Percentiles rank a stretch among this genome's conserved stretches.
These are phyloP conservation scores for Neoarthrinium moseri DNA, from an alignment of 2,329 filamentous ascomycete species.

Conservation along the genomic window DNA sequence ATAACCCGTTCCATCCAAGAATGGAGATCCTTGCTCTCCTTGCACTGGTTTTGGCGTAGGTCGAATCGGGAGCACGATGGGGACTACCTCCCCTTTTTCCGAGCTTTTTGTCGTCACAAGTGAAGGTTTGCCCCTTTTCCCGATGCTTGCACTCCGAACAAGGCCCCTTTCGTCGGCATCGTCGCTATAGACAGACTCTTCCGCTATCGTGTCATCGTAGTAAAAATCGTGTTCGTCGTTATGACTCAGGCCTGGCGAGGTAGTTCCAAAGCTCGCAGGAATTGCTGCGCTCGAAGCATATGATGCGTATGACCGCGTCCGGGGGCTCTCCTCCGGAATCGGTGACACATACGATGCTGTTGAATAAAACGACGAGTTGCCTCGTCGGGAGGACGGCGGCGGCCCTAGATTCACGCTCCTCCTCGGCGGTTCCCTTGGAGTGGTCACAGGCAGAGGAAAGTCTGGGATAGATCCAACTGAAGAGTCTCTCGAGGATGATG, in stretches of 20 bases:
- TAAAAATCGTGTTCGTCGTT: slow-evolving; percentile 49
- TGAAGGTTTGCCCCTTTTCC: slow-evolving; percentile 58
- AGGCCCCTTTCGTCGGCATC: slow-evolving; percentile 55
- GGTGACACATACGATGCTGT: slow-evolving; percentile 68
- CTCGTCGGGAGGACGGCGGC: slow-evolving; percentile 59
- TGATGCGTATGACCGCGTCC: slow-evolving; percentile 58
- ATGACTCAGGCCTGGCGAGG: slow-evolving; percentile 44
- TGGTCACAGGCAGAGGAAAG: slow-evolving; percentile 46
- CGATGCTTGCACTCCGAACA: slow-evolving; percentile 61
- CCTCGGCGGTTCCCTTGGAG: slow-evolving; percentile 33
- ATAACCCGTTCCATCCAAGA: slow-evolving; percentile 42
- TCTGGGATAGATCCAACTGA: slow-evolving; percentile 60
- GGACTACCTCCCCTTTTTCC: slow-evolving; percentile 23
- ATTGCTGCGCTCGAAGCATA: slow-evolving; percentile 73
- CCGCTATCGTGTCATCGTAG: slow-evolving; percentile 48
- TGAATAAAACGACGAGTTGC: slow-evolving; percentile 65
- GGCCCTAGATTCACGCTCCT: slow-evolving; percentile 57
- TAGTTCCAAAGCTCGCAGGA: slow-evolving; percentile 63
- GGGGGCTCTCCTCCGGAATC: slow-evolving; percentile 69
- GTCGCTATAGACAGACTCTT: slow-evolving; percentile 45
- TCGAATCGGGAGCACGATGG: slow-evolving; percentile 10
- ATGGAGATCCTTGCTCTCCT: neutral
- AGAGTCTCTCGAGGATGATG: slow-evolving; percentile 50
- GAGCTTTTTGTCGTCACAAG: slow-evolving; percentile 46
- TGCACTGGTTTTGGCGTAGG: slow-evolving; percentile 37